phyloP scores from a whole-genome alignment of 768 basidiomycete genomes.

The Kwoniella newhampshirensis region DNA sequence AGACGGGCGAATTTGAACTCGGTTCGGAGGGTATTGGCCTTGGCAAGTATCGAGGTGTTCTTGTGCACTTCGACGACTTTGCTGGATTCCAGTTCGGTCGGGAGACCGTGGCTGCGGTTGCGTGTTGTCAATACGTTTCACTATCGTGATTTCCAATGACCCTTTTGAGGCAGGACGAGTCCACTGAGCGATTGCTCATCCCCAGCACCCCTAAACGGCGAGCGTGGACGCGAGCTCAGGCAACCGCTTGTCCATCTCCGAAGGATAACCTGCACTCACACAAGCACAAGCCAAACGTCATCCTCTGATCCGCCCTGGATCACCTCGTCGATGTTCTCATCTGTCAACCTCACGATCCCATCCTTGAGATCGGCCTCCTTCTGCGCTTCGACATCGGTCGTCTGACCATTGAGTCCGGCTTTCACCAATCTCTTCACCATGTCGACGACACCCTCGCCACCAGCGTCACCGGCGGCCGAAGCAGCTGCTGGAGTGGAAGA shows the following conservation, averaged over 20 bases:
- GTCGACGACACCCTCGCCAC: background rate
- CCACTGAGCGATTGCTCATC: no score
- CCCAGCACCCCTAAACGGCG: no score
- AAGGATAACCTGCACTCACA: slow-evolving; percentile 64
- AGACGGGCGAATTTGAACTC: slow-evolving; percentile 70
- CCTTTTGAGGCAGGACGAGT: no score
- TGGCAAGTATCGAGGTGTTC: slow-evolving; percentile 57
- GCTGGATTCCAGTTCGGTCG: slow-evolving; percentile 68
- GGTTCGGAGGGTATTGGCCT: slow-evolving; percentile 55
- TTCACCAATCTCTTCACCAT: slow-evolving; percentile 1
- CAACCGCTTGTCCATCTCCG: no score
- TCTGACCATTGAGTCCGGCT: slow-evolving; percentile 13
- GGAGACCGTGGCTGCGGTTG: slow-evolving; percentile 57
- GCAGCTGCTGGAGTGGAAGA: no score
- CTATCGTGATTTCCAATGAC: no score
- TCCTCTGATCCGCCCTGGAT: slow-evolving; percentile 57
- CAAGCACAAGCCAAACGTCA: slow-evolving; percentile 72
- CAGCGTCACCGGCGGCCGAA: no score
- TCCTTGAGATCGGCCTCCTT: slow-evolving; percentile 57
- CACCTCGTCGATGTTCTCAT: slow-evolving; percentile 60
- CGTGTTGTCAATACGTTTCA: no score
- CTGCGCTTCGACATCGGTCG: background rate
- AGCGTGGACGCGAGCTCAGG: no score
- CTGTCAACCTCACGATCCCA: slow-evolving; percentile 74
- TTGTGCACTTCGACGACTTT: slow-evolving; percentile 73